Base-by-base conservation (phyloP, 345 rosid genomes). In the Trapa incisa region DNA sequence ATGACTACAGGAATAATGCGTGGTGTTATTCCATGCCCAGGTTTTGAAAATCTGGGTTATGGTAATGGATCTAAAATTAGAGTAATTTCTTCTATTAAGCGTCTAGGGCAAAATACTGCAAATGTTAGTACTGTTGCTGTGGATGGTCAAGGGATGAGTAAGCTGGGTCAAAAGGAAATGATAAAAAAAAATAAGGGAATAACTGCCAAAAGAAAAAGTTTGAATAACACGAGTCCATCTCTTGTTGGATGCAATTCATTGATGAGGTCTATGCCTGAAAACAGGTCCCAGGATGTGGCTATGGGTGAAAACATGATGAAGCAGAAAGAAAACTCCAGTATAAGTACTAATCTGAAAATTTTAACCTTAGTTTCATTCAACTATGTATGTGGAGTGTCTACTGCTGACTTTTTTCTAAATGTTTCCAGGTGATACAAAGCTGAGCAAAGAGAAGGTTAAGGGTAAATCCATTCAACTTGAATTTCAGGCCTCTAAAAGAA, bases 361-460 rank as follows among this genome's bases (percentile, higher is more conserved):
- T 36, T 67, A 66, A 47, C 50, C 16, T 50, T 67, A 69, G 32
- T 22, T 6, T 54, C 32, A 33, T 47, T 33, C 41, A 3, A 4
- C 67, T 45, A 48, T 65, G 61, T 57, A 45, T 66, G n/a, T 68
- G 48, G 58, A 50, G n/a, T 68, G 48, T 52, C 15, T 39, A 38
- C 9, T 47, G 63, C 36, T 54, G 47, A 68, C 68, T 72, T 42
- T 8, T 42, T 71, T 67, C 64, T 3, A 64, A 56, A 50, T 73
- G 57, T 69, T 57, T 72, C 74, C 72, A 80, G 87, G 83, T 71
- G 77, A 67, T 65, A 70, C 65, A 48, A 70, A 68, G 71, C 80
- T 72, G 75, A 47, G 70, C 70, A 82, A 78, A 69, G 64, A 64
- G 71, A 83, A 72, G 74, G 82, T 58, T 71, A 81, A 80, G 84